Percentiles rank a stretch among this genome's conserved stretches.
These are phyloP conservation scores for Phaeomoniella chlamydospora DNA, from an alignment of 2,329 filamentous ascomycete genomes.

Conservation along the genomic window DNA sequence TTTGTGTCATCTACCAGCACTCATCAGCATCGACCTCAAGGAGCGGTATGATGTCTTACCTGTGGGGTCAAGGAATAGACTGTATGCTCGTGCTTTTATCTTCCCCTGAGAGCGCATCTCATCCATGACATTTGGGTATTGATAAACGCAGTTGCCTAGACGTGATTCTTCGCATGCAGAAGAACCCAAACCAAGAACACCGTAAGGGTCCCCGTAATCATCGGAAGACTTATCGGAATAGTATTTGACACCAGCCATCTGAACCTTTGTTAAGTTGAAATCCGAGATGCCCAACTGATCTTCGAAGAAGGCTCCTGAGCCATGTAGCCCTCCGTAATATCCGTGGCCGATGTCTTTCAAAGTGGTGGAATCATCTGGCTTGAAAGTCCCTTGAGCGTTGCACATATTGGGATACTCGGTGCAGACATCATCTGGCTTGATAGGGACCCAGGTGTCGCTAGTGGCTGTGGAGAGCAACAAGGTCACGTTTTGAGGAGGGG, in stretches of 20 bases:
- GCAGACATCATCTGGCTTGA: slow-evolving; percentile 10
- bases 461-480: slow-evolving; percentile 55
- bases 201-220: slow-evolving; percentile 12
- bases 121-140: slow-evolving; percentile 8
- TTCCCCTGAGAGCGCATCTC: slow-evolving; percentile 6
- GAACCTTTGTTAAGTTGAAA: slow-evolving; percentile 19
- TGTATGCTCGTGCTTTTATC: slow-evolving; percentile 8
- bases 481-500: slow-evolving; percentile 41
- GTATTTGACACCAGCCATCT: slow-evolving; percentile 18
- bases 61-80: slow-evolving; percentile 9
- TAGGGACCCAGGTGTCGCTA: slow-evolving; percentile 49
- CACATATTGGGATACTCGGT: slow-evolving; percentile 4
- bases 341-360: slow-evolving; percentile 7
- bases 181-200: slow-evolving; percentile 27
- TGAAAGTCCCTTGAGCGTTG: slow-evolving; percentile 10
- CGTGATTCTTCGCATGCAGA: neutral
- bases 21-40: neutral
- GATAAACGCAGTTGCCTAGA: neutral
- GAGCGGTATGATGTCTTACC: neutral
- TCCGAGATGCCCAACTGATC: slow-evolving; percentile 19
- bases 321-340: slow-evolving; percentile 17
- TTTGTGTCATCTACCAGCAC: slow-evolving; percentile 3
- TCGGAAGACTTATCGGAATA: too few species aligned
- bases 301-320: slow-evolving; percentile 22
- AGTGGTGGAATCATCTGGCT: slow-evolving; percentile 11